phyloP scores from a whole-genome alignment of 805 yeast species.

The Pichia cephalocereana region DNA sequence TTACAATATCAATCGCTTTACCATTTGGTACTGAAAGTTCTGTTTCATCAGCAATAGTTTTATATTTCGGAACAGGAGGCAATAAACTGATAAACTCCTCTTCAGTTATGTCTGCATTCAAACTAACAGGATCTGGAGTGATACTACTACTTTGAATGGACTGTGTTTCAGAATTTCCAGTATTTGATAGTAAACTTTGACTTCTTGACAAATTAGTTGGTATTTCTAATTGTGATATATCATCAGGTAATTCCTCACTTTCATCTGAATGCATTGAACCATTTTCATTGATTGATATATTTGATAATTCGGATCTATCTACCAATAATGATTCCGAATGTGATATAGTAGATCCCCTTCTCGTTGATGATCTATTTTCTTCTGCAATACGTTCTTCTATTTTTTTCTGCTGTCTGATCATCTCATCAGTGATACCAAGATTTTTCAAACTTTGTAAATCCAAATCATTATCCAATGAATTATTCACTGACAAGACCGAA shows the following conservation, averaged over 20 bases:
- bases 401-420: constrained; percentile 3
- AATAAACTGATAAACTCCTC: constrained; percentile 15
- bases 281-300: background rate
- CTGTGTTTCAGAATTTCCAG: constrained; percentile 1
- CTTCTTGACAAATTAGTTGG: constrained; percentile 3
- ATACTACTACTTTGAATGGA: background rate
- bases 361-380: background rate
- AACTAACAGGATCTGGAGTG: background rate
- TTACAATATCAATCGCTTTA: constrained; percentile 20
- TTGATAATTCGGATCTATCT: background rate
- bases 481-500: background rate
- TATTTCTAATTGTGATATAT: constrained; percentile 7
- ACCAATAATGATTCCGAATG: background rate
- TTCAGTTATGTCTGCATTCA: constrained; percentile 10
- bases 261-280: background rate
- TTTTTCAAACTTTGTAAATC: constrained; percentile 3
- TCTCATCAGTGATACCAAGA: constrained; percentile 5
- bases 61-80: constrained; percentile 26
- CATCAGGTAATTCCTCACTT: background rate
- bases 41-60: constrained; percentile 18
- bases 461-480: background rate
- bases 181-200: background rate
- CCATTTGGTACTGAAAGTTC: constrained; percentile 20
- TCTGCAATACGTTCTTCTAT: constrained; percentile 4
- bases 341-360: background rate